Evolutionary conservation across 495 filamentous ascomycete species (phyloP), one percentile per base, ranked within the genome.

Genomic region (Gamarada debralockiae): DNA sequence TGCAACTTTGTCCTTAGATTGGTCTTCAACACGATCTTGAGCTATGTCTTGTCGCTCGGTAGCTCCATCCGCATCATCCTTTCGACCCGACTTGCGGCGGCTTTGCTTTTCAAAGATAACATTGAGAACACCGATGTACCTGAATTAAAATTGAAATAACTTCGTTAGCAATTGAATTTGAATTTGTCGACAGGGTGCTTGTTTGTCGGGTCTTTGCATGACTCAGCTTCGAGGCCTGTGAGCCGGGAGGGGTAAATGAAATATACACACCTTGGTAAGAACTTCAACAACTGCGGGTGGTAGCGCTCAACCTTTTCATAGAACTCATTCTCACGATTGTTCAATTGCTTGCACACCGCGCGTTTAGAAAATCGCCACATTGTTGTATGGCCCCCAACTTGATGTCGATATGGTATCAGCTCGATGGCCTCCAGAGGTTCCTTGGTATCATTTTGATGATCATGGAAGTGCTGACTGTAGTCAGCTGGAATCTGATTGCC

Each of bases 61-160:
- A 24, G 61, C 27, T 29, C 27, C 27, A 27, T 62, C 60, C 10
- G 55, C 55, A 20, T 39, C 55, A 22, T 56, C 52, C 37, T 67
- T 62, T 45, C 67, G 59, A 3, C 69, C 69, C 55, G 85, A 89
- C 57, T 79, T 80, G 27, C 78, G 80, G 44, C 90, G 89, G 5
- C 80, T 72, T 36, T 81, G 84, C 67, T 95, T 96, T 20, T 91
- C 90, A 67, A 92, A 97, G 0, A 93, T 97, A 13, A 97, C 93
- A 65, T 98, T 98, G 34, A 98, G 72, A 37, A 98, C 93, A 18
- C 93, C 93, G 55, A 98, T 97, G 59, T 98, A 98, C 65, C 93
- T 93, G 66, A 18, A 58, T 57, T 48, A 25, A 47, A 46, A 64
- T 22, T 47, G 67, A 66, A 48, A 53, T 14, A 9, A 43, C 20